phyloP scores from a whole-genome alignment of 306 rosid genomes.

The Parietaria judaica region DNA sequence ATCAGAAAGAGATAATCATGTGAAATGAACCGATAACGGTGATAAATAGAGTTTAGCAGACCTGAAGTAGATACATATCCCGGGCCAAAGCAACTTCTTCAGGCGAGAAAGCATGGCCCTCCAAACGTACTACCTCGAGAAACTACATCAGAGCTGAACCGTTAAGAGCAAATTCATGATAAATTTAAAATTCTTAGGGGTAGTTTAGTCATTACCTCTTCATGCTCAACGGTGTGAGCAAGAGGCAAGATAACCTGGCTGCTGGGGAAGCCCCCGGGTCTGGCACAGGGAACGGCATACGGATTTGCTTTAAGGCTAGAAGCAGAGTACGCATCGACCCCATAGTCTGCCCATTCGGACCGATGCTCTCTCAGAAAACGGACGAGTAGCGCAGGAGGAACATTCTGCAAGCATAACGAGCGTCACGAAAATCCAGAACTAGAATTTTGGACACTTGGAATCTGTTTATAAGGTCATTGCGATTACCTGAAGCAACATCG shows the following conservation, averaged over 20 bases:
- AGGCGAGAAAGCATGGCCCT: conserved; percentile 91
- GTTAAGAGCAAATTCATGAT: not conserved
- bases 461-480: not conserved
- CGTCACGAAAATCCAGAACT: too few species aligned
- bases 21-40: not conserved
- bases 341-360: conserved; percentile 96
- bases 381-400: conserved; percentile 95
- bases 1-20: not conserved
- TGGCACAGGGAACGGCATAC: conserved; percentile 74
- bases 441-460: too few species aligned
- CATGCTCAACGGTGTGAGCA: conserved; percentile 84
- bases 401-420: conserved; percentile 41
- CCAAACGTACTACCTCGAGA: conserved; percentile 91
- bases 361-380: conserved; percentile 97
- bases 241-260: conserved; percentile 88
- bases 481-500: conserved; percentile 87
- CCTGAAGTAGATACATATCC: conserved; percentile 91
- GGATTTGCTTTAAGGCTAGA: conserved; percentile 80
- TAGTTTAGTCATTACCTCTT: conserved; percentile 50
- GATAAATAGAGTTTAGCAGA: not conserved
- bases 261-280: conserved; percentile 83
- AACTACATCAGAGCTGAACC: conserved; percentile 33
- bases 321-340: conserved; percentile 93
- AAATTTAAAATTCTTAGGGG: not conserved
- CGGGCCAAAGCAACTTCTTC: conserved; percentile 80